Conservation (phyloP, 2,329 filamentous ascomycete genomes). For the Celoporthe dispersa region DNA sequence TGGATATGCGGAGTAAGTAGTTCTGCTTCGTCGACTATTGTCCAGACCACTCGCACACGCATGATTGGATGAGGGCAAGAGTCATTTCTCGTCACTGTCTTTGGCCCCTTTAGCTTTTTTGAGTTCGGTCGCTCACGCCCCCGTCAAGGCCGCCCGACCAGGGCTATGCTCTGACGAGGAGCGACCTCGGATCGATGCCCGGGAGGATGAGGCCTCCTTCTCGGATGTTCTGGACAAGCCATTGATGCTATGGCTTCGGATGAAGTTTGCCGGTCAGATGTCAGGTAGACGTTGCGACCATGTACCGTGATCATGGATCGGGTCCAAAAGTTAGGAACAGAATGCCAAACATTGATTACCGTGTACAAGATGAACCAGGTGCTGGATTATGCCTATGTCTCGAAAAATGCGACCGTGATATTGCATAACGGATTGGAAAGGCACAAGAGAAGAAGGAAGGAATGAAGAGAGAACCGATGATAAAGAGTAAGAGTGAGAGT, state of each 20-base stretch:
- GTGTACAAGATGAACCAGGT: neutral
- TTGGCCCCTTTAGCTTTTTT: constrained; percentile 8
- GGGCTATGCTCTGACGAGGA: constrained; percentile 16
- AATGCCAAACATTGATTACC: neutral
- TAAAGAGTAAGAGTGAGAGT: neutral
- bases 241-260: neutral
- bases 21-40: neutral
- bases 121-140: constrained; percentile 22
- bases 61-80: neutral
- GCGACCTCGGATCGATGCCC: neutral
- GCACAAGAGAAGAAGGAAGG: neutral
- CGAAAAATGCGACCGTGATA: neutral
- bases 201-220: neutral
- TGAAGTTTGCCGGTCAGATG: neutral
- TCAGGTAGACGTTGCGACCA: neutral
- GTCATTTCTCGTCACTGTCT: neutral
- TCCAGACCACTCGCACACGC: constrained; percentile 8
- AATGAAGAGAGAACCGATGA: neutral
- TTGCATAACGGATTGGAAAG: neutral
- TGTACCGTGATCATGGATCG: neutral
- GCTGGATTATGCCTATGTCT: neutral
- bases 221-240: neutral
- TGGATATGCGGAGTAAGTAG: constrained; percentile 59
- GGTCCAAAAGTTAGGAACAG: neutral
- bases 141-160: constrained; percentile 24